A percentile compares a stretch with the other conserved stretches of the same genome.
Evolutionary conservation across 2,329 filamentous ascomycete genomes (phyloP).

Genomic region (Ophiocordyceps polyrhachis-furcata): DNA sequence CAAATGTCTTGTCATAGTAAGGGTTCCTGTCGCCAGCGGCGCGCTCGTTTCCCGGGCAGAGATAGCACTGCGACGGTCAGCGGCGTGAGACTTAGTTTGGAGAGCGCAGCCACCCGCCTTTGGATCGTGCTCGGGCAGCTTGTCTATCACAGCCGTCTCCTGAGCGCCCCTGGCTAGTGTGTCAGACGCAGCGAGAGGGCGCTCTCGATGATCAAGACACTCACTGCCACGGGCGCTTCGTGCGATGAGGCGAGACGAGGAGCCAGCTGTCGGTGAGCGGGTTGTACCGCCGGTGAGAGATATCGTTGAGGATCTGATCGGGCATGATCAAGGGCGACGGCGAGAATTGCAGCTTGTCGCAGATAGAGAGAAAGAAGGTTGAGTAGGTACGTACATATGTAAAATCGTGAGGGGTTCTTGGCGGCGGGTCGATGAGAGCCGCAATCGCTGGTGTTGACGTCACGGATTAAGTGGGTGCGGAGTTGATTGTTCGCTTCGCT

Average conservation of each 20-base stretch:
- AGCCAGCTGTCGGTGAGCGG: conserved; percentile 80
- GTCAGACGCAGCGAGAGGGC: background rate
- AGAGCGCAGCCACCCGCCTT: conserved; percentile 22
- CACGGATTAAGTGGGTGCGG: background rate
- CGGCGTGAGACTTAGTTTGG: background rate
- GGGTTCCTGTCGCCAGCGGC: conserved; percentile 79
- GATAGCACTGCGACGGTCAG: conserved; percentile 48
- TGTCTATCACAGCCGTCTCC: conserved; percentile 48
- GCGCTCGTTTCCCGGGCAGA: conserved; percentile 80
- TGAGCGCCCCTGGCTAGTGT: conserved; percentile 48
- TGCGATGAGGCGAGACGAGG: conserved; percentile 86
- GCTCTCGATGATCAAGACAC: background rate
- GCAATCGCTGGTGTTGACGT: background rate
- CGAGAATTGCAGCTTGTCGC: background rate
- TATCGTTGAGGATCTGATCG: conserved; percentile 72
- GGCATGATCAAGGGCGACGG: conserved; percentile 32
- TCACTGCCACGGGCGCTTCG: conserved; percentile 96
- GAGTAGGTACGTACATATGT: too few species aligned
- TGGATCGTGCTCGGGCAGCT: conserved; percentile 65
- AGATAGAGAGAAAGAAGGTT: background rate
- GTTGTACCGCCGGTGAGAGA: conserved; percentile 90
- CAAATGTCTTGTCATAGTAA: conserved; percentile 69
- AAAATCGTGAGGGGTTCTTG: background rate
- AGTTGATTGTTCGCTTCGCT: background rate
- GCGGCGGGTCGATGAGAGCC: background rate